Evolutionary conservation across 1,139 yeast genomes (phyloP).

Genomic region (Sugiyamaella paludigena): DNA sequence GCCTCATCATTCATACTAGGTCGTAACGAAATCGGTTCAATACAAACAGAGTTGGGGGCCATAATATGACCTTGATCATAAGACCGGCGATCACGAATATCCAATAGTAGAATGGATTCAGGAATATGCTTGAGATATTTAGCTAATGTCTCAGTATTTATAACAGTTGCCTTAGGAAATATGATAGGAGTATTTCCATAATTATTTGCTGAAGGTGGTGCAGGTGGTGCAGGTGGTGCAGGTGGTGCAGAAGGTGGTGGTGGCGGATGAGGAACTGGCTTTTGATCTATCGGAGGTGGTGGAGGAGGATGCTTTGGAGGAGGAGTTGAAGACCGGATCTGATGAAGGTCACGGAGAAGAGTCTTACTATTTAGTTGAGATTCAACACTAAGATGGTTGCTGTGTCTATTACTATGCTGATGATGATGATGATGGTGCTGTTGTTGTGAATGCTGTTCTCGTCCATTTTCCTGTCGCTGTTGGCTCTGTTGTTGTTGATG

Average conservation of each 20-base stretch:
- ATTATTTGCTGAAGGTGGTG: slow-evolving; percentile 2
- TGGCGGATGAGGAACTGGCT: no score
- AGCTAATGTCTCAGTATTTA: slow-evolving; percentile 33
- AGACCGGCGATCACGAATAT: slow-evolving; percentile 58
- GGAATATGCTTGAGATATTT: slow-evolving; percentile 30
- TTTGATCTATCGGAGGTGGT: no score
- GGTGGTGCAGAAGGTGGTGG: slow-evolving; percentile 16
- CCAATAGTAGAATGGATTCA: slow-evolving; percentile 52
- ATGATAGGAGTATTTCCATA: slow-evolving; percentile 16
- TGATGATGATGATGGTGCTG: background rate
- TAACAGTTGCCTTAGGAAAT: slow-evolving; percentile 34
- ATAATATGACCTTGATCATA: slow-evolving; percentile 61
- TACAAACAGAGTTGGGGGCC: slow-evolving; percentile 55
- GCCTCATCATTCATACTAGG: slow-evolving; percentile 54
- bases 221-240: slow-evolving; percentile 9
- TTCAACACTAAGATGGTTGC: background rate
- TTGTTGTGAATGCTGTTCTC: background rate
- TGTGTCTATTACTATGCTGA: background rate
- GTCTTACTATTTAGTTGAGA: background rate
- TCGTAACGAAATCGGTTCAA: slow-evolving; percentile 62
- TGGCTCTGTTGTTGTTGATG: slow-evolving; percentile 1
- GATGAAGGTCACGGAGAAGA: background rate
- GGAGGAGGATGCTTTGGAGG: slow-evolving; percentile 9
- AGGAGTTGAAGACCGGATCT: background rate
- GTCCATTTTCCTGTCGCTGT: no score